phyloP scores from a whole-genome alignment of 768 basidiomycete species.

The Chalciporus piperatus region DNA sequence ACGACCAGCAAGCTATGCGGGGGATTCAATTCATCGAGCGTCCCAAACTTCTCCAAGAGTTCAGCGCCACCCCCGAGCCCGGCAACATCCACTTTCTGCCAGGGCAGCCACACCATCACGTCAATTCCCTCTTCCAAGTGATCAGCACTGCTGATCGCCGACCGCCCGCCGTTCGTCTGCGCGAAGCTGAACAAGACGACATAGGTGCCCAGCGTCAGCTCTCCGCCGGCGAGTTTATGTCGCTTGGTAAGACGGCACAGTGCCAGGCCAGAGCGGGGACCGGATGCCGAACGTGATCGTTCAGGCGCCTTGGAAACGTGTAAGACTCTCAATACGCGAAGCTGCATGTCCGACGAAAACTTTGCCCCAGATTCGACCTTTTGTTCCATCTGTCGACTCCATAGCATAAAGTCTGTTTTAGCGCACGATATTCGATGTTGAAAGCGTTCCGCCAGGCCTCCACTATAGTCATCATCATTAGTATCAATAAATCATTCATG shows the following conservation, averaged over 20 bases:
- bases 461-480: conserved; percentile 33
- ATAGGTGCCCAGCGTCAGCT: conserved; percentile 27
- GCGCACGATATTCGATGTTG: conserved; percentile 41
- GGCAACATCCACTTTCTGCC: conserved; percentile 39
- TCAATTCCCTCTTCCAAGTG: conserved; percentile 40
- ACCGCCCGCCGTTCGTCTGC: conserved; percentile 20
- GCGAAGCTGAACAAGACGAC: conserved; percentile 40
- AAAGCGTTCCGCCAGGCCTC: conserved; percentile 53
- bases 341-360: conserved; percentile 39
- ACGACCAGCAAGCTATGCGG: conserved; percentile 29
- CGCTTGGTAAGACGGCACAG: conserved; percentile 37
- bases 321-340: conserved; percentile 43
- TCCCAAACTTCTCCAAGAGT: conserved; percentile 17
- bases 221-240: conserved; percentile 14
- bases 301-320: conserved; percentile 31
- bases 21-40: conserved; percentile 27
- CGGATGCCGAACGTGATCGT: conserved; percentile 25
- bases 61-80: conserved; percentile 10
- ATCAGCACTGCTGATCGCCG: conserved; percentile 33
- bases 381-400: conserved; percentile 51
- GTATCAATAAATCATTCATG: no score
- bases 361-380: conserved; percentile 29
- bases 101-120: conserved; percentile 50
- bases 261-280: conserved; percentile 38
- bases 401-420: conserved; percentile 47